Evolutionary conservation across 2,329 filamentous ascomycete genomes (phyloP), one percentile per base, ranked within the genome.

Genomic region (Dothistroma septosporum): DNA sequence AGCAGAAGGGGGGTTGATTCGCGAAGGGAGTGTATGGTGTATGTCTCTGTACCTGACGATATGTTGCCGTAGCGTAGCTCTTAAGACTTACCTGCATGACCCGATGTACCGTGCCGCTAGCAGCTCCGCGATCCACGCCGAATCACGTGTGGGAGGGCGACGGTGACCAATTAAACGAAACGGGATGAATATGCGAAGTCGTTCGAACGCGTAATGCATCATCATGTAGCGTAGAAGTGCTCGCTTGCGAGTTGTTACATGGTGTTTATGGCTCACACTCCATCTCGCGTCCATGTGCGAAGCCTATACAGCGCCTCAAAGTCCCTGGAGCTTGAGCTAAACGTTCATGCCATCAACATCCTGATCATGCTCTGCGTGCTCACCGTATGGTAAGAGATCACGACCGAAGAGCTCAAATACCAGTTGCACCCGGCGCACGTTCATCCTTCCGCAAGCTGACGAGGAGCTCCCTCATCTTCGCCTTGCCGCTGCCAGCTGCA

Each of bases 391-490:
- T 28, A 28, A 28, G 24, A 6, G 6, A 28, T 28, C 24, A 28
- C 24, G 24, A 28, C 24, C 24, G 41, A n/a, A n/a, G n/a, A 21
- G 24, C 21, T 57, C 54, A 67, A 19, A 64, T 61, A 14, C 74
- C 84, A 71, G 73, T 82, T 28, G 83, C 82, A 49, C 84, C 85
- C 6, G 85, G 85, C n/a, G 85, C 85, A 66, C 95, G 95, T 79
- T 96, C 89, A 69, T 99, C 94, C 81, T 97, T 97, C 79, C 88
- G 88, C 77, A 99, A 79, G 76, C 87, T 92, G 69, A 92, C 78
- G 71, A 99, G 80, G 73, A 97, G 73, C 78, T 97, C 93, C 68
- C 94, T 87, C 84, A 99, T 97, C 66, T 92, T 90, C 76, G 95
- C 91, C 84, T 99, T 99, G 70, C 93, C 92, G 63, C 90, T 95